Conservation (phyloP, 2,329 filamentous ascomycete species). For the Metarhizium sp. region DNA sequence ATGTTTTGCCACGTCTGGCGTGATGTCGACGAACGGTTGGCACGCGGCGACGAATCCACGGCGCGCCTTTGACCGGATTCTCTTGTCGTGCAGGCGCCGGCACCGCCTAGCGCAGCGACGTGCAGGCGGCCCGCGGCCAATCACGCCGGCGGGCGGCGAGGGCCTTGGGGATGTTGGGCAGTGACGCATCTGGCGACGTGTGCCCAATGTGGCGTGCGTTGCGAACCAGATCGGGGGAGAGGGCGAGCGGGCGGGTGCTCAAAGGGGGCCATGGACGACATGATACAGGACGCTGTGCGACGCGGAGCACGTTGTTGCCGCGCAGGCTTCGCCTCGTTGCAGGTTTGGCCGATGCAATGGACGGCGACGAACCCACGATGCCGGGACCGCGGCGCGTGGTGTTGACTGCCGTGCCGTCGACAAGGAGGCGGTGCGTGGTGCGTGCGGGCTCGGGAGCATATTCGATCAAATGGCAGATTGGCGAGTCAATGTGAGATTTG, state of each 20-base stretch:
- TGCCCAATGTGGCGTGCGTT: not conserved
- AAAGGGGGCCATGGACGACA: not conserved
- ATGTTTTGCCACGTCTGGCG: not conserved
- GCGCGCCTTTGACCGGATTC: no score
- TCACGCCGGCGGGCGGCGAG: not conserved
- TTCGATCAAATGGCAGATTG: no score
- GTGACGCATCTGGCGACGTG: not conserved
- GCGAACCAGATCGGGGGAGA: not conserved
- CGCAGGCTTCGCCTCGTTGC: no score
- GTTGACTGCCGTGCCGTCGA: no score
- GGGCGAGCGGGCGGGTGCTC: no score
- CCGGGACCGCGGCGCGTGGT: no score
- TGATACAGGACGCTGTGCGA: not conserved
- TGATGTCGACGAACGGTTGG: no score
- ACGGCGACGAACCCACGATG: no score
- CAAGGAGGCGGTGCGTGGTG: no score
- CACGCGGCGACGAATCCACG: no score
- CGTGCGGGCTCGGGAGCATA: no score
- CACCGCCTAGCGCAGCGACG: not conserved
- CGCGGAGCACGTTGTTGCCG: not conserved
- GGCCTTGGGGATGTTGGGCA: not conserved
- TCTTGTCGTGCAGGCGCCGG: not conserved
- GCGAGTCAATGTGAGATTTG: not conserved
- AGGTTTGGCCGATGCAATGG: no score
- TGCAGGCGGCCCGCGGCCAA: not conserved